Evolutionary conservation across 2,329 filamentous ascomycete genomes (phyloP).

Genomic region (Fusarium sp.): DNA sequence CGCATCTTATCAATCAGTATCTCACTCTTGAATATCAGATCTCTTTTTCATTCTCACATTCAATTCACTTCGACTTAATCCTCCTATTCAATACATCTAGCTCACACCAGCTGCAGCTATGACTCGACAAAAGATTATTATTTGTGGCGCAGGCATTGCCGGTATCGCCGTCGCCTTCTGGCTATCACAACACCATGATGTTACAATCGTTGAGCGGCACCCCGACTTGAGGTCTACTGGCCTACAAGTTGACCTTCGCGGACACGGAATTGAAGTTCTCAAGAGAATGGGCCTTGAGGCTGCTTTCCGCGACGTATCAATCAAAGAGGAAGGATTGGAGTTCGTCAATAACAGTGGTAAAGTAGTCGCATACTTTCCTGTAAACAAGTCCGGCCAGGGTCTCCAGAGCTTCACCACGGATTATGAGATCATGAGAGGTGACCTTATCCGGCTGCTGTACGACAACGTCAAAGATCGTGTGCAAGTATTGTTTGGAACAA

Average conservation of each 20-base stretch:
- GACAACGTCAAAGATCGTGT: constrained; percentile 51
- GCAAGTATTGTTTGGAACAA: constrained; percentile 50
- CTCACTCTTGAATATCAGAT: too few relatives aligned
- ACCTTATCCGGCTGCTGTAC: constrained; percentile 61
- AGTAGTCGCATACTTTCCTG: constrained; percentile 55
- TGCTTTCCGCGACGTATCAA: constrained; percentile 53
- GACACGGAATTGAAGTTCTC: constrained; percentile 63
- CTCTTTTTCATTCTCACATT: too few relatives aligned
- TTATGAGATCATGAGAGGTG: constrained; percentile 68
- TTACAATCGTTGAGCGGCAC: constrained; percentile 58
- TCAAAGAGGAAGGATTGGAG: constrained; percentile 63
- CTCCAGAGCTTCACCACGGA: constrained; percentile 60
- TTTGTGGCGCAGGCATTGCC: constrained; percentile 53
- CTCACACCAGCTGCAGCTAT: not conserved
- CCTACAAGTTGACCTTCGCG: constrained; percentile 67
- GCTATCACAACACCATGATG: constrained; percentile 47
- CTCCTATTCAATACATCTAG: too few relatives aligned
- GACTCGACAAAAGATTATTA: constrained; percentile 51
- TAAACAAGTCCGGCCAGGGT: constrained; percentile 35
- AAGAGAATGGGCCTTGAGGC: constrained; percentile 51
- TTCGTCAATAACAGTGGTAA: constrained; percentile 59
- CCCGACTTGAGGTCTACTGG: constrained; percentile 61
- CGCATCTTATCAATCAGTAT: too few relatives aligned
- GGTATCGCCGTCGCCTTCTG: constrained; percentile 51
- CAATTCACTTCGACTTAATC: too few relatives aligned